Evolutionary conservation across 192 early-diverging fungal genomes (phyloP), one percentile per base, ranked within the genome.

Genomic region (Funneliformis mosseae): DNA sequence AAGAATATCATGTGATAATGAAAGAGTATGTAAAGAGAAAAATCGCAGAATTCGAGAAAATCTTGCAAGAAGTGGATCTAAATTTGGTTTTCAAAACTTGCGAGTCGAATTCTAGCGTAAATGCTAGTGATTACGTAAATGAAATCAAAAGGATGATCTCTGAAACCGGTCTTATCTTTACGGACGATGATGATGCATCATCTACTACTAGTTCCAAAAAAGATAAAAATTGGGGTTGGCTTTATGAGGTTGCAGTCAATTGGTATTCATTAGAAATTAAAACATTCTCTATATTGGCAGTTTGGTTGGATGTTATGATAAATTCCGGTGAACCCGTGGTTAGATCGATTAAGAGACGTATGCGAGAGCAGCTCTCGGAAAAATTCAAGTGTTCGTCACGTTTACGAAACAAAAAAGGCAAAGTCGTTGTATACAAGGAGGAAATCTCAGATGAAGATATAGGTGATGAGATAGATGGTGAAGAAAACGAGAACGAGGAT

Each of bases 181-280:
- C 4, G 16, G 48, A 55, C 18, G 0, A 21, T 16, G 16, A 55
- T 55, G 18, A 55, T 5, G n/a, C n/a, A n/a, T 3, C 48, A 55
- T 55, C 8, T 21, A 55, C 16, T 18, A 9, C 16, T 18, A 55
- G 48, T 55, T 55, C 48, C 18, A 55, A 55, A 55, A 55, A 55
- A 55, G 48, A 55, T 21, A 55, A 55, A 5, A 55, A 5, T 55
- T 55, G 48, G 48, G 48, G 18, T 55, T 55, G 48, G 48, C 48
- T 55, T 55, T 55, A 55, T 55, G 18, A 55, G 4, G 48, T 12
- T 55, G 25, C 25, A 67, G 25, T 38, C 7, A 11, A 38, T 33
- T 67, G 64, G 64, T 67, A 67, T 67, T 67, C 10, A 5, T 67
- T 38, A 67, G 64, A 67, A 25, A 67, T 67, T 12, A 27, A 5